phyloP scores from a whole-genome alignment of 768 basidiomycete species.

The Daedaleopsis nitida region DNA sequence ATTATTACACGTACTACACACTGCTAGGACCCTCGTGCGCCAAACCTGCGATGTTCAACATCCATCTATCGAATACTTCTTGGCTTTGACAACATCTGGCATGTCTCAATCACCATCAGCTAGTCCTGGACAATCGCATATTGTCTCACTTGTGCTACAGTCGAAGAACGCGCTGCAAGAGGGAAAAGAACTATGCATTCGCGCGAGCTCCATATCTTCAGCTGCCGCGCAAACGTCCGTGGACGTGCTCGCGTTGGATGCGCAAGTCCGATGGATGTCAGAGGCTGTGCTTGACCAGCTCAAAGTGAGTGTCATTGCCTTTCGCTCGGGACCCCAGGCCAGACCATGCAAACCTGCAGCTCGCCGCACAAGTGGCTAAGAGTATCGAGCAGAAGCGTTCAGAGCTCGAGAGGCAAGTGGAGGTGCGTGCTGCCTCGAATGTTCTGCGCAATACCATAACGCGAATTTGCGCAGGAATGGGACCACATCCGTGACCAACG shows the following conservation, averaged over 20 bases:
- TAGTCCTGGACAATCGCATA: constrained; percentile 52
- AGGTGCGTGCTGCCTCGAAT: constrained; percentile 42
- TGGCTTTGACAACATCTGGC: no score
- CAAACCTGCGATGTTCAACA: no score
- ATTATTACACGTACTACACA: no score
- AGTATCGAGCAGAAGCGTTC: constrained; percentile 72
- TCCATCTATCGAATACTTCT: no score
- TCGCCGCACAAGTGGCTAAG: constrained; percentile 74
- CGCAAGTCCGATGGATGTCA: constrained; percentile 77
- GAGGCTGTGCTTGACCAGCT: constrained; percentile 77
- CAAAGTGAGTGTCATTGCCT: constrained; percentile 47
- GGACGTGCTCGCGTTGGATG: constrained; percentile 76
- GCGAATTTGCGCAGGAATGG: constrained; percentile 57
- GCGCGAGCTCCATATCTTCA: constrained; percentile 63
- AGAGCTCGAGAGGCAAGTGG: constrained; percentile 58
- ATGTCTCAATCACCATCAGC: constrained; percentile 4
- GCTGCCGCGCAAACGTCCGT: constrained; percentile 65
- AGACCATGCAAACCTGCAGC: constrained; percentile 38
- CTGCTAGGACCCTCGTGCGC: no score
- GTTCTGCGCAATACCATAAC: neutral
- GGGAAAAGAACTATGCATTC: constrained; percentile 73
- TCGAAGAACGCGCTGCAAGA: constrained; percentile 83
- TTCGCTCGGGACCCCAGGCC: neutral
- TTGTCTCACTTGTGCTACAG: constrained; percentile 75
- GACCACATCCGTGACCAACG: constrained; percentile 63